Base-by-base conservation (phyloP, 78 protist genomes). In the Chrysochromulina tobinii region DNA sequence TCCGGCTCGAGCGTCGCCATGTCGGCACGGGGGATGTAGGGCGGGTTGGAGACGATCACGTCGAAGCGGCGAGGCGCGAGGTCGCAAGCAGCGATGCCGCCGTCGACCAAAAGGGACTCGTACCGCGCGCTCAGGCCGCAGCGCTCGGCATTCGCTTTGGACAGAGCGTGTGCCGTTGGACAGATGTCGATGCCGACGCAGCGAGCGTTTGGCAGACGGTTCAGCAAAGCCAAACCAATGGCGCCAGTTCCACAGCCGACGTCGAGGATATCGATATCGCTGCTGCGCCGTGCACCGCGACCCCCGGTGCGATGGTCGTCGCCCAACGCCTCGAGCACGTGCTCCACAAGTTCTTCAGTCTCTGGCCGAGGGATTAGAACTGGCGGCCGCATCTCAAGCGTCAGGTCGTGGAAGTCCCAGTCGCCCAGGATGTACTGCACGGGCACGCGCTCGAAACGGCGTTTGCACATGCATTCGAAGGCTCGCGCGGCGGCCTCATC, bases 241-340 rank as follows among this genome's bases (percentile, higher is more conserved):
- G 87, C 87, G 87, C 87, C 87, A 1, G 64, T 54, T 59, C 87
- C 87, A 64, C 87, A 79, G 87, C 87, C 87, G 61, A 79, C 61
- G 61, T 79, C 87, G 61, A 79, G 87, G 25, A 54, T 1, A 15
- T 3, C 15, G 48, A 38, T 7, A 0, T 14, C 23, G 61, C 25
- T 38, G 27, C 14, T 25, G 61, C 15, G 27, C 69, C 69, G 8
- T 38, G 61, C 61, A 12, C 25, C 69, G 8, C 25, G 69, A 0
- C 18, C 23, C 85, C 25, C 61, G 27, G 38, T 25, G 61, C 15
- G 27, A 9, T 21, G 8, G 38, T 5, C 61, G 7, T 5, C 69
- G 8, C 25, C 25, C 23, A 67, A 7, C 73, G 73, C 73, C 18
- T 25, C 25, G 38, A 67, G 73, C 73, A 23, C 73, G 48, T 7